These are phyloP conservation scores for Heterobasidion occidentale DNA, from an alignment of 1,284 basidiomycete genomes.

Conservation along the genomic window DNA sequence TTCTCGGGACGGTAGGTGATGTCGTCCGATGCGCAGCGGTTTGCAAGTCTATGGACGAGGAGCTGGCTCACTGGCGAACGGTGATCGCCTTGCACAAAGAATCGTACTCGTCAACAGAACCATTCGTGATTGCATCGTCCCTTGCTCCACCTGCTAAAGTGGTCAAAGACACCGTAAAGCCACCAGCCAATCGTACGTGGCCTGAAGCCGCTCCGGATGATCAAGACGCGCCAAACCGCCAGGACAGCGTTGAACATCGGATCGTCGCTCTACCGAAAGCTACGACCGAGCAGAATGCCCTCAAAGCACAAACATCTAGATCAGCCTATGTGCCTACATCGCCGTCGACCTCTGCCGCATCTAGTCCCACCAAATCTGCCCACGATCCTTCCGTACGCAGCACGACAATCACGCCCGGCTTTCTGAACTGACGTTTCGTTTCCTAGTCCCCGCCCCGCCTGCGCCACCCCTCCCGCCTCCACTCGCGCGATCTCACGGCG, in stretches of 20 bases:
- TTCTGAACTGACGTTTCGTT: not conserved
- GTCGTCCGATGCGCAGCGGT: constrained; percentile 21
- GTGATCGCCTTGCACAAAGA: constrained; percentile 48
- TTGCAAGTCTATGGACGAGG: constrained; percentile 47
- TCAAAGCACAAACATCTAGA: constrained; percentile 2
- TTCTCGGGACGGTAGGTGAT: not conserved
- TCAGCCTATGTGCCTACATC: constrained; percentile 10
- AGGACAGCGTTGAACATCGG: too few relatives aligned
- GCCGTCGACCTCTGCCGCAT: constrained; percentile 4
- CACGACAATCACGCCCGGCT: not conserved
- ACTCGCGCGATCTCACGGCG: constrained; percentile 52
- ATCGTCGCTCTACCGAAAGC: too few relatives aligned
- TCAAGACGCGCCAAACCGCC: too few relatives aligned
- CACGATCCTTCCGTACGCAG: constrained; percentile 10
- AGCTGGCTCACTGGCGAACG: constrained; percentile 47
- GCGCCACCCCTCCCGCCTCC: constrained; percentile 62
- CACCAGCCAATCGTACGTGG: not conserved
- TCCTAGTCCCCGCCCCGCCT: constrained; percentile 39
- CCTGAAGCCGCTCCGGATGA: constrained; percentile 3
- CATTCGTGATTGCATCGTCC: constrained; percentile 32
- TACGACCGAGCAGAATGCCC: too few relatives aligned
- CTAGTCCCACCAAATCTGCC: constrained; percentile 9
- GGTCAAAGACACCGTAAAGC: not conserved
- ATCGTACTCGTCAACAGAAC: constrained; percentile 36
- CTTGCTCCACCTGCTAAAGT: not conserved